These are phyloP conservation scores for Zygotorulaspora danielsina DNA, from an alignment of 805 yeast species.

Conservation along the genomic window DNA sequence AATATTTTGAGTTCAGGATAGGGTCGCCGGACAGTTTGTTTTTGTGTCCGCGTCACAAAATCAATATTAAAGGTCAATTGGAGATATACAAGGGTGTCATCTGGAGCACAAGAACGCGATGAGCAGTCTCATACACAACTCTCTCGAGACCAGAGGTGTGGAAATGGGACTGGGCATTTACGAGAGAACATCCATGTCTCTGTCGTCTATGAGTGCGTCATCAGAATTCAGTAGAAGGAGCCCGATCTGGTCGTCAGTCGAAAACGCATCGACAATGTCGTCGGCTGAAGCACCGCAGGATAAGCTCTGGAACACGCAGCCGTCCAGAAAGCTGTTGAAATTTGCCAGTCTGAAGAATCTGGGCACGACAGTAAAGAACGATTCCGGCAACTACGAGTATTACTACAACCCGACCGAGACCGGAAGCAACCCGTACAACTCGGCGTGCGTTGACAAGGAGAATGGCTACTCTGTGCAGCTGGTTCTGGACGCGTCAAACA, in stretches of 20 bases:
- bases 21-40: slow-evolving; percentile 1
- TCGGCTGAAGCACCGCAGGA: neutral
- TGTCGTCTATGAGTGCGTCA: slow-evolving; percentile 2
- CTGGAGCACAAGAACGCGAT: too few species aligned
- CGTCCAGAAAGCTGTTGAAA: slow-evolving; percentile 13
- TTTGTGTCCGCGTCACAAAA: slow-evolving; percentile 5
- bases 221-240: neutral
- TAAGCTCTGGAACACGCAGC: too few species aligned
- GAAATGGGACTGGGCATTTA: slow-evolving; percentile 3
- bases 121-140: too few species aligned
- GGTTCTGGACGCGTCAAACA: slow-evolving; percentile 11
- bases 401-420: slow-evolving; percentile 17
- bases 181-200: slow-evolving; percentile 5
- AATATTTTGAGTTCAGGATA: too few species aligned
- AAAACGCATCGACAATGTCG: neutral
- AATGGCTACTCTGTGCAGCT: slow-evolving; percentile 17
- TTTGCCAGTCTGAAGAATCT: slow-evolving; percentile 17
- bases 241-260: neutral
- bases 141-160: too few species aligned
- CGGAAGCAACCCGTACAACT: slow-evolving; percentile 16
- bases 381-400: slow-evolving; percentile 16
- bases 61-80: neutral
- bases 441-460: slow-evolving; percentile 8
- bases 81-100: neutral
- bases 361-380: slow-evolving; percentile 23